These are phyloP conservation scores for Penicillium bialowiezense DNA, from an alignment of 495 filamentous ascomycete species.

Conservation along the genomic window DNA sequence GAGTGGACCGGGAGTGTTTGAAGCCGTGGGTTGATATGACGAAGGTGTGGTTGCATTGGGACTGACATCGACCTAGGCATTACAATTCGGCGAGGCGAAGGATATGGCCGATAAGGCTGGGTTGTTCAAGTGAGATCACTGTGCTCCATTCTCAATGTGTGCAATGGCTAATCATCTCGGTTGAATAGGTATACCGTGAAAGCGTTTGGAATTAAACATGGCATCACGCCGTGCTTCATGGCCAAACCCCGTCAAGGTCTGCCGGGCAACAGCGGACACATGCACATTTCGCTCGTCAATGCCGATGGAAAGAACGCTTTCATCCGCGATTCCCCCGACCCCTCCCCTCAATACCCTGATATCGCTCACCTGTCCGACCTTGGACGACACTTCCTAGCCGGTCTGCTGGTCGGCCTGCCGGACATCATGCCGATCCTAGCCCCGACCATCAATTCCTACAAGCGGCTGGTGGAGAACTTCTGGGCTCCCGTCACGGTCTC, in stretches of 20 bases:
- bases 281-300: conserved; percentile 80
- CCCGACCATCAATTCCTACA: conserved; percentile 95
- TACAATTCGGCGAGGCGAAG: conserved; percentile 79
- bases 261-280: conserved; percentile 91
- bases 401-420: conserved; percentile 80
- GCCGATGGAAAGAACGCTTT: conserved; percentile 72
- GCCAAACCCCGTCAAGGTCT: conserved; percentile 90
- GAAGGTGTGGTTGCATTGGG: not conserved
- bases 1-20: conserved; percentile 91
- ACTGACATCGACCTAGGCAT: conserved; percentile 45
- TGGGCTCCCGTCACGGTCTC: conserved; percentile 98
- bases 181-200: conserved; percentile 73
- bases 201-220: conserved; percentile 76
- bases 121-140: conserved; percentile 74
- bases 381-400: conserved; percentile 90
- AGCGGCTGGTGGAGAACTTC: conserved; percentile 96
- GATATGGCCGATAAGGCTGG: conserved; percentile 88
- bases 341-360: conserved; percentile 67
- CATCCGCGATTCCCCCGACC: conserved; percentile 65
- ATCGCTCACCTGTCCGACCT: conserved; percentile 78
- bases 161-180: not conserved
- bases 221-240: conserved; percentile 97
- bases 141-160: not conserved
- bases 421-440: conserved; percentile 95
- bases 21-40: conserved; percentile 61